Base-by-base conservation (phyloP, 2,329 filamentous ascomycete species). In the Zasmidium citrigriseum region DNA sequence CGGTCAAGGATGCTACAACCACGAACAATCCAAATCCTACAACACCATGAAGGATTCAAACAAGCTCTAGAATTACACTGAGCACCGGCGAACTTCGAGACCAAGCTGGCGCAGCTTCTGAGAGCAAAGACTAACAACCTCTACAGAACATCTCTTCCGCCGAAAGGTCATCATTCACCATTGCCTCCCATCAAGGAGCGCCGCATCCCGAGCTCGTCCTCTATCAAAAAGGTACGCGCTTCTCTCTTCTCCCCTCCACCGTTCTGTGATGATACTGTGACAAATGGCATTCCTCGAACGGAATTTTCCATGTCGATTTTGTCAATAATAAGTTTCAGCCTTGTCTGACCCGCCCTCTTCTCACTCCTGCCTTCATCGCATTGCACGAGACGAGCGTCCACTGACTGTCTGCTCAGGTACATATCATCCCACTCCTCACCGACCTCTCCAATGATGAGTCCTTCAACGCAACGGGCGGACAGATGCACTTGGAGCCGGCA, bases 401-500 rank as follows among this genome's bases (percentile, higher is more conserved):
- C 67, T 73, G 47, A 65, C 60, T 61, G 64, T 27, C 44, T 46
- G 48, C 27, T n/a, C 55, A 67, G 66, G 66, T 68, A 68, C 20
- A 58, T 55, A 49, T 52, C 54, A 50, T 49, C 41, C 58, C 62
- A 58, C 55, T 54, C 60, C 58, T 56, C 69, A 62, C 65, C 61
- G 73, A 70, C 55, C 22, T 50, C 34, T 61, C 55, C 21, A 44
- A 83, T 86, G 85, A 87, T 81, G 82, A 87, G 81, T 76, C 75
- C 72, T 83, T 83, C 83, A 86, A 86, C 84, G 84, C 67, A 85
- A 84, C 84, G 84, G 84, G 85, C 85, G 85, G 85, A 86, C 85
- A 86, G 81, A 87, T 77, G 54, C 81, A 76, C 80, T 77, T 78
- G 72, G 77, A 68, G 72, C 71, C 74, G 73, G 71, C 80, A 80